Evolutionary conservation across 176 grass and related monocot genomes (phyloP), one percentile per base, ranked within the genome.

Genomic region (Avena insularis): DNA sequence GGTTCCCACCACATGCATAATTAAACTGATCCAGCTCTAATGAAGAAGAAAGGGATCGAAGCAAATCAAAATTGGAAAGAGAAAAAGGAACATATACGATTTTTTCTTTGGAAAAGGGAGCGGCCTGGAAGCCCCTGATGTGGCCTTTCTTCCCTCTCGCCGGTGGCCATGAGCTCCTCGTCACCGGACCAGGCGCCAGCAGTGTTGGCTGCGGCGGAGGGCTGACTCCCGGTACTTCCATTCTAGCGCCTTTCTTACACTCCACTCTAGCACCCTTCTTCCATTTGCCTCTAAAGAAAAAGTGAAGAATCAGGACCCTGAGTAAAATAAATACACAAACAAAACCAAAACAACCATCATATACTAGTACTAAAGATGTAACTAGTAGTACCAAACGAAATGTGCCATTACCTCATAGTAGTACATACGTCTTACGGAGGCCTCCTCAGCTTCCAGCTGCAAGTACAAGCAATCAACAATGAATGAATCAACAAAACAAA

Each of bases 391-490:
- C 27, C 12, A 66, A 29, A 14, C 62, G 14, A 65, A 11, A 65
- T 65, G 27, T 14, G 12, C 7, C 12, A 66, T 66, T 66, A 66
- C 63, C 63, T 66, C 27, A 33, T 33, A 33, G 31, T 33, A 33
- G 25, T 65, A 65, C 62, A 65, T 65, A 15, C 1, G 25, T 8
- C 63, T 66, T 66, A 66, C 27, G 15, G 27, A 66, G 63, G 63
- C 63, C 63, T 66, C 63, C 63, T 66, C 63, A 66, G 63, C 63
- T 66, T 66, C 63, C 27, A 66, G 63, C 63, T 66, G 63, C 14
- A 66, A 66, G 6, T 12, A 66, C 12, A 33, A 15, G 27, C 63
- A 66, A 5, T 33, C 12, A 66, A 15, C 12, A 29, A 33, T 66
- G 23, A 66, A 66, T 66, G 63, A 66, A 66, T 12, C 4, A 33